phyloP scores from a whole-genome alignment of 129 eudicot genomes.

The Erigeron canadensis region DNA sequence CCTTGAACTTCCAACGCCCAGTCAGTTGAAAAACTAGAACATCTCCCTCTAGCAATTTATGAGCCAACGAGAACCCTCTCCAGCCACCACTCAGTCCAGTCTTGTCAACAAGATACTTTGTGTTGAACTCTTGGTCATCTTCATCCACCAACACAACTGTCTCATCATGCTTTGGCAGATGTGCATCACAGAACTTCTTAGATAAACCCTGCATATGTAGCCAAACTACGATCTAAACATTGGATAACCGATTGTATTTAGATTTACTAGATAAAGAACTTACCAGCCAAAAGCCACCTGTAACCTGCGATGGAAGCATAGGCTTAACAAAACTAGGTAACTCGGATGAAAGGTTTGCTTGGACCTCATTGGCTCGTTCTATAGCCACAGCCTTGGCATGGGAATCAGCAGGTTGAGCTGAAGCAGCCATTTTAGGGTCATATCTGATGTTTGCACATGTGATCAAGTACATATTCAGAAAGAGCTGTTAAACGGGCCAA shows the following conservation, averaged over 20 bases:
- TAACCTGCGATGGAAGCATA: conserved; percentile 72
- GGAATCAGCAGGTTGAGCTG: conserved; percentile 15
- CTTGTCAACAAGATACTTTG: conserved; percentile 50
- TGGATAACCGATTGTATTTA: not conserved
- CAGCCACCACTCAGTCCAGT: conserved; percentile 68
- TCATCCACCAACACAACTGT: conserved; percentile 57
- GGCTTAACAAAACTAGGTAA: conserved; percentile 61
- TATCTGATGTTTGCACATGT: conserved; percentile 22
- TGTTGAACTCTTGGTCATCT: conserved; percentile 35
- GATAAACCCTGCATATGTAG: conserved; percentile 46
- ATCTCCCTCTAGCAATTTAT: conserved; percentile 55
- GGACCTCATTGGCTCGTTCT: conserved; percentile 52
- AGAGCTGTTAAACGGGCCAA: not conserved
- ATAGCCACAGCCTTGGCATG: conserved; percentile 36
- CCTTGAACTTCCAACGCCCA: conserved; percentile 53
- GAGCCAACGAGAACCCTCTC: conserved; percentile 68
- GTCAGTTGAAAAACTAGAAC: conserved; percentile 53
- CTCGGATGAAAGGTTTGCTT: conserved; percentile 42
- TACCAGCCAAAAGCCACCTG: conserved; percentile 85
- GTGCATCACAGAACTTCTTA: conserved; percentile 39
- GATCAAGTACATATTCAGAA: not conserved
- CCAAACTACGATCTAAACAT: conserved; percentile 2
- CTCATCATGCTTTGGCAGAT: conserved; percentile 59
- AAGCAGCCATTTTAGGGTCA: conserved; percentile 23
- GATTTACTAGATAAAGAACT: not conserved